Evolutionary conservation across 73 alveolate species (phyloP).

Genomic region (Paramecium octaurelia): DNA sequence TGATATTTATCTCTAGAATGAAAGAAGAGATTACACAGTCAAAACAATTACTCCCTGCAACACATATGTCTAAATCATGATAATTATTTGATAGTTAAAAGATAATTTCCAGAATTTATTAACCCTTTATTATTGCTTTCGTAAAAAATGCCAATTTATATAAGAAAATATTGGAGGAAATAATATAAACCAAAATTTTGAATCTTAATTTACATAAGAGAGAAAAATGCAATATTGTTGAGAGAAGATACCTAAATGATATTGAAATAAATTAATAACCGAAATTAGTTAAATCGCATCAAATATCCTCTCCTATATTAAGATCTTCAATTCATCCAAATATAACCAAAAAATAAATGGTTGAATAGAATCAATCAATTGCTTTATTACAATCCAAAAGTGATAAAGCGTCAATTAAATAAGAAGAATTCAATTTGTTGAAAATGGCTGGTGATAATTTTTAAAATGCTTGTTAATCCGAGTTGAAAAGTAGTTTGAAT

Average conservation of each 20-base stretch:
- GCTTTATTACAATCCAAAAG: neutral
- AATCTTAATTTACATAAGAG: neutral
- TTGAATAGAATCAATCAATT: neutral
- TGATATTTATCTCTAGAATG: neutral
- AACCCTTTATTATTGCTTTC: neutral
- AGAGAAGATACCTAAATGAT: slow-evolving; percentile 3
- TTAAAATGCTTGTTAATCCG: neutral
- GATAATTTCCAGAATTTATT: slow-evolving; percentile 17
- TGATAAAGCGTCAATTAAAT: neutral
- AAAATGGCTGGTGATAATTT: slow-evolving; percentile 46
- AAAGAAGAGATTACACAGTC: neutral
- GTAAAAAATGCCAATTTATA: neutral
- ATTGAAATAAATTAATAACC: neutral
- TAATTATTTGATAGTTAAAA: neutral
- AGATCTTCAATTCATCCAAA: neutral
- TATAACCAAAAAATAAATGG: slow-evolving; percentile 1
- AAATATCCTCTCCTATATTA: neutral
- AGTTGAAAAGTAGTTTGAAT: slow-evolving; percentile 32
- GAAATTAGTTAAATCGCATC: neutral
- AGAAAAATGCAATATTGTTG: neutral
- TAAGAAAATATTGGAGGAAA: neutral
- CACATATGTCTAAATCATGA: neutral
- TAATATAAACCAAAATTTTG: neutral
- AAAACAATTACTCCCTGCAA: neutral
- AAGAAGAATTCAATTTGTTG: slow-evolving; percentile 25